Conservation (phyloP, 768 basidiomycete species). For the Inosperma sp. region DNA sequence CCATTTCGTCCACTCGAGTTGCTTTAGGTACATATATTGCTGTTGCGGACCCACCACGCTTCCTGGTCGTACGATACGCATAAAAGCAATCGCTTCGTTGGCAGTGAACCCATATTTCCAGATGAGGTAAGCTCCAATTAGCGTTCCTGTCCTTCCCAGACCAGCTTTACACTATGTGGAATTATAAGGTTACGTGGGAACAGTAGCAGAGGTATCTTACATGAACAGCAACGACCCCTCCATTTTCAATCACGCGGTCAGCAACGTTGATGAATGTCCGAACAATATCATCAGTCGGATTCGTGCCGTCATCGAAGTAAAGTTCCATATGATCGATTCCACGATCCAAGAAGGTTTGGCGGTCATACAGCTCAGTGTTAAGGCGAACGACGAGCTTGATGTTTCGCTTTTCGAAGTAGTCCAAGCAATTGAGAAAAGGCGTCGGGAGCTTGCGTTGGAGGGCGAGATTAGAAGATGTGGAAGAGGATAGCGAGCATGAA, state of each 20-base stretch:
- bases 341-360: slow-evolving; percentile 70
- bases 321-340: slow-evolving; percentile 89
- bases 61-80: slow-evolving; percentile 95
- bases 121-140: slow-evolving; percentile 96
- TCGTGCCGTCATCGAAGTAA: slow-evolving; percentile 98
- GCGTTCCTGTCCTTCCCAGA: slow-evolving; percentile 89
- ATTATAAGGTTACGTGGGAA: slow-evolving; percentile 13
- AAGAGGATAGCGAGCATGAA: slow-evolving; percentile 25
- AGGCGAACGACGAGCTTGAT: slow-evolving; percentile 90
- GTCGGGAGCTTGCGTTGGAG: slow-evolving; percentile 73
- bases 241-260: slow-evolving; percentile 69
- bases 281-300: slow-evolving; percentile 93
- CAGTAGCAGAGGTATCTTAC: slow-evolving; percentile 45
- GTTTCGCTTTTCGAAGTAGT: slow-evolving; percentile 84
- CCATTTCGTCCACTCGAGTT: slow-evolving; percentile 92
- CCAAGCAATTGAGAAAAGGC: slow-evolving; percentile 85
- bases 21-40: slow-evolving; percentile 93
- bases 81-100: slow-evolving; percentile 92
- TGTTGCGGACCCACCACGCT: slow-evolving; percentile 90
- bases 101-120: slow-evolving; percentile 99
- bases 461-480: slow-evolving; percentile 44
- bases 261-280: slow-evolving; percentile 84
- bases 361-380: slow-evolving; percentile 91
- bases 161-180: slow-evolving; percentile 85
- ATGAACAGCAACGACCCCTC: slow-evolving; percentile 85